phyloP scores from a whole-genome alignment of 192 early-diverging fungal species.

The Pilobolus umbonatus region DNA sequence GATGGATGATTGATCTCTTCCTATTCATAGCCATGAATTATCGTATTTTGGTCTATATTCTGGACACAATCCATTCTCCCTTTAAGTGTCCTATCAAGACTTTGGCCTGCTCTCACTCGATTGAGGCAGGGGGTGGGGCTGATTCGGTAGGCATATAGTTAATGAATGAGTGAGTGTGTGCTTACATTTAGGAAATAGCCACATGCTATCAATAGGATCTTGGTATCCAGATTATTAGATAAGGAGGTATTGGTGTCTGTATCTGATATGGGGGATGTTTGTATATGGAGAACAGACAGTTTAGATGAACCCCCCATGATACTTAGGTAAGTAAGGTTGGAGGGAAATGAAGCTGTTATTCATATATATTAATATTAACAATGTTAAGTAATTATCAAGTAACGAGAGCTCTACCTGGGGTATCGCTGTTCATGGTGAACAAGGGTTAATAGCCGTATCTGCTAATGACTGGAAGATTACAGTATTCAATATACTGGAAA shows the following conservation, averaged over 20 bases:
- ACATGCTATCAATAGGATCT: conserved; percentile 54
- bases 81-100: conserved; percentile 12
- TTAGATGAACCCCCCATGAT: conserved; percentile 37
- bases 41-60: conserved; percentile 28
- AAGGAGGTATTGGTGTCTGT: conserved; percentile 51
- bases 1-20: not conserved
- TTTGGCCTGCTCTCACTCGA: conserved; percentile 22
- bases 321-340: conserved; percentile 29
- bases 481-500: conserved; percentile 34
- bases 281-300: conserved; percentile 44
- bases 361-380: not conserved
- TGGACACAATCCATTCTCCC: conserved; percentile 24
- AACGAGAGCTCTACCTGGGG: conserved; percentile 52
- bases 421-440: conserved; percentile 47
- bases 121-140: not conserved
- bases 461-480: conserved; percentile 44
- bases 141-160: not conserved
- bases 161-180: not conserved
- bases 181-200: conserved; percentile 1
- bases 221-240: conserved; percentile 43
- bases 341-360: not conserved
- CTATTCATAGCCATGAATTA: conserved; percentile 24
- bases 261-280: conserved; percentile 48
- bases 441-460: conserved; percentile 49
- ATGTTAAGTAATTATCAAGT: no score